A percentile compares a stretch with the other conserved stretches of the same genome.
Evolutionary conservation across 257 asterid genomes (phyloP).

Genomic region (Cinchona pubescens): DNA sequence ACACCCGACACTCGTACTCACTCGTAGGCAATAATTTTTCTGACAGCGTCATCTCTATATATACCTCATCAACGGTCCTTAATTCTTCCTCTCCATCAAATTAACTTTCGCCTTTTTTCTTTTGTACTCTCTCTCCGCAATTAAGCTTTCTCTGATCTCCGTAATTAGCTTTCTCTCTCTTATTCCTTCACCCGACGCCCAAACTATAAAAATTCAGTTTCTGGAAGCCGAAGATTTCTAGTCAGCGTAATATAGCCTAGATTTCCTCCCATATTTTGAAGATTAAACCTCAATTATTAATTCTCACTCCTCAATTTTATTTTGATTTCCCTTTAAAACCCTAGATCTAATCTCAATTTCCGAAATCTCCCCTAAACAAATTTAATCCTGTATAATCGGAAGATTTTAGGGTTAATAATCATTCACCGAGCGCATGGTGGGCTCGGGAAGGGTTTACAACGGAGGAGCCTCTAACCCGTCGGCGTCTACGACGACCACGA

Average conservation of each 20-base stretch:
- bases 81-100: too few species aligned
- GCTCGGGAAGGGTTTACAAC: conserved; percentile 63
- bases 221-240: background rate
- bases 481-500: conserved; percentile 39
- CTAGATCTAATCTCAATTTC: conserved; percentile 32
- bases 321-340: conserved; percentile 17
- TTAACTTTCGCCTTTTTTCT: too few species aligned
- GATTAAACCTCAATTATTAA: background rate
- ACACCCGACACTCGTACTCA: too few species aligned
- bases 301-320: background rate
- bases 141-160: background rate
- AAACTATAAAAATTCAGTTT: conserved; percentile 14
- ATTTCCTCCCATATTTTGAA: conserved; percentile 13
- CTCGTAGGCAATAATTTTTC: background rate
- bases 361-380: background rate
- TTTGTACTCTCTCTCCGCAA: background rate
- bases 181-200: conserved; percentile 15
- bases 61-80: background rate
- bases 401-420: background rate
- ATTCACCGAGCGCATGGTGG: conserved; percentile 27
- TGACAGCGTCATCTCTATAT: background rate
- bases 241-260: conserved; percentile 5
- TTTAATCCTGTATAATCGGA: background rate
- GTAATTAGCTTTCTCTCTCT: background rate
- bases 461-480: conserved; percentile 51